Evolutionary conservation across 2,329 filamentous ascomycete species (phyloP).

Genomic region (Sordariomycetes sp.): DNA sequence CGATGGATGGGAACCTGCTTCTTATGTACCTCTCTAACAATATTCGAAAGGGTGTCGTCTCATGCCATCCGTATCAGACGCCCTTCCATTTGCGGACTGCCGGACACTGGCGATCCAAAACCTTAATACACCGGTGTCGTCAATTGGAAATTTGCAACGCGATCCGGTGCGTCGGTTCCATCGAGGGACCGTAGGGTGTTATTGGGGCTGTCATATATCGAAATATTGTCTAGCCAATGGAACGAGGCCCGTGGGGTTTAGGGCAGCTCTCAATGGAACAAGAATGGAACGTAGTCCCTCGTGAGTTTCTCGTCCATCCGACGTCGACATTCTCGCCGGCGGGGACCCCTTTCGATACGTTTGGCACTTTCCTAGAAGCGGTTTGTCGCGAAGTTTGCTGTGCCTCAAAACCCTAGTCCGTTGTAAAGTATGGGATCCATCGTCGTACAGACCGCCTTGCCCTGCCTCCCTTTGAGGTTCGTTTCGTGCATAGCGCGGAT

Average conservation of each 20-base stretch:
- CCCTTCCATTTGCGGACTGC: neutral
- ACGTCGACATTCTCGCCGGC: too few relatives aligned
- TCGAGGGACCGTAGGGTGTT: neutral
- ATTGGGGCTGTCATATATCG: neutral
- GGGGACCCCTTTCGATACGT: too few relatives aligned
- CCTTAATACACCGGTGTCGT: neutral
- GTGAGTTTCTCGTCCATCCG: too few relatives aligned
- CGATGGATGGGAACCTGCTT: neutral
- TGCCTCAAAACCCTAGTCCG: too few relatives aligned
- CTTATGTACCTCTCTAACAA: conserved; percentile 2
- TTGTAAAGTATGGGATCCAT: too few relatives aligned
- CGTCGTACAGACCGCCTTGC: too few relatives aligned
- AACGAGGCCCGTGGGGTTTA: neutral
- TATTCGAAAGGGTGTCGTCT: neutral
- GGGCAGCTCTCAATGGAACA: neutral
- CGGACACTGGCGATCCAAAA: neutral
- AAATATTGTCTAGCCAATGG: neutral
- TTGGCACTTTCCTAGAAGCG: too few relatives aligned
- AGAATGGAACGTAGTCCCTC: too few relatives aligned
- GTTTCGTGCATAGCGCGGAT: neutral
- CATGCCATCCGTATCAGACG: neutral
- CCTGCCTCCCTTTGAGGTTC: too few relatives aligned
- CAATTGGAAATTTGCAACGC: neutral
- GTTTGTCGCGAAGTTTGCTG: too few relatives aligned
- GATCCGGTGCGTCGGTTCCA: neutral